Percentiles rank a stretch among this genome's conserved stretches.
These are phyloP conservation scores for Musa balbisiana DNA, from an alignment of 202 grass and related monocot species.

Conservation along the genomic window DNA sequence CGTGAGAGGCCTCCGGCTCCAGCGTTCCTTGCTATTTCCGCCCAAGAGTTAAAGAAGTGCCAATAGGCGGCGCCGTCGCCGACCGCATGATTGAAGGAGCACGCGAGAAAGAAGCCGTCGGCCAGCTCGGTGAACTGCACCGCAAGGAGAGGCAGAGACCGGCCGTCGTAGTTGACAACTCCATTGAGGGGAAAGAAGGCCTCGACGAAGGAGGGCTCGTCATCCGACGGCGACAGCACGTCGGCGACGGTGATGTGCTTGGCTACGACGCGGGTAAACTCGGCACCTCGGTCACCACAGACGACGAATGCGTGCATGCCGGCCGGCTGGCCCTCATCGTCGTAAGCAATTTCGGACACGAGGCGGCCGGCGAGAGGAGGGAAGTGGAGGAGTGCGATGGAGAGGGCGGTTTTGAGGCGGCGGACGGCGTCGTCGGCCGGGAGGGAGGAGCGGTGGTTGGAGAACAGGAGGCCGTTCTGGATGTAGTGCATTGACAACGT, in stretches of 20 bases:
- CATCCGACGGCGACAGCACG: conserved; percentile 30
- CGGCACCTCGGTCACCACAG: conserved; percentile 35
- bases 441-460: neutral
- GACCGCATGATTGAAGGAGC: conserved; percentile 64
- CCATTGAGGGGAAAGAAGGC: conserved; percentile 37
- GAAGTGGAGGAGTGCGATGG: conserved; percentile 29
- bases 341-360: conserved; percentile 14
- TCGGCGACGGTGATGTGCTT: conserved; percentile 38
- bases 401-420: conserved; percentile 33
- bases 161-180: conserved; percentile 46
- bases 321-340: conserved; percentile 14
- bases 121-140: conserved; percentile 54
- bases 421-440: conserved; percentile 19
- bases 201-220: conserved; percentile 33
- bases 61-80: conserved; percentile 63
- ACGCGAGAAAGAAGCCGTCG: conserved; percentile 54
- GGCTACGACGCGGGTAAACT: conserved; percentile 46
- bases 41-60: conserved; percentile 60
- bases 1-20: neutral
- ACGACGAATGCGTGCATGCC: conserved; percentile 31
- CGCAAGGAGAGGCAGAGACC: conserved; percentile 34
- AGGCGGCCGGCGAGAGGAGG: conserved; percentile 59
- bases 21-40: conserved; percentile 25
- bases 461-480: conserved; percentile 71
- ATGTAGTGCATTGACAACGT: conserved; percentile 47